A percentile compares a stretch with the other conserved stretches of the same genome.
These are phyloP conservation scores for Lithocarpus polystachyus DNA, from an alignment of 306 rosid species.

Conservation along the genomic window DNA sequence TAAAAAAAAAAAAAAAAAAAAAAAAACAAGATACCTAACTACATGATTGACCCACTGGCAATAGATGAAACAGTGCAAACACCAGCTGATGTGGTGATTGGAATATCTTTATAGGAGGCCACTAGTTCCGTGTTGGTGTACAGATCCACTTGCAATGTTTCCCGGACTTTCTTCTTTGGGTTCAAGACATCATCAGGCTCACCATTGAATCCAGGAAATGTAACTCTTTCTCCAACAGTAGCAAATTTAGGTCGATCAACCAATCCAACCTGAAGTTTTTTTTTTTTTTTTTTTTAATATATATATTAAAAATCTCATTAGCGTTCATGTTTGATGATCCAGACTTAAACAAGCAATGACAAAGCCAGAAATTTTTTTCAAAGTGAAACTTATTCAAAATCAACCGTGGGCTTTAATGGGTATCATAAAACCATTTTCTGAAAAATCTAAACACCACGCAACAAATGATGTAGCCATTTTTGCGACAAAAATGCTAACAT, in stretches of 20 bases:
- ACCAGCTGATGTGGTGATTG: constrained; percentile 78
- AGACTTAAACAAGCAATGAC: not conserved
- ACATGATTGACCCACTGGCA: constrained; percentile 51
- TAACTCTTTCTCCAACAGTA: constrained; percentile 67
- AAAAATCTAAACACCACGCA: not conserved
- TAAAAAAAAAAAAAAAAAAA: too few relatives aligned
- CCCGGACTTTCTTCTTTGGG: constrained; percentile 95
- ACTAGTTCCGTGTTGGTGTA: constrained; percentile 43
- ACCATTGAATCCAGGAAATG: constrained; percentile 64
- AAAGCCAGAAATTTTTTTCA: not conserved
- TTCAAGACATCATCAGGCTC: constrained; percentile 64
- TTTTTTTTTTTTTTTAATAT: too few relatives aligned
- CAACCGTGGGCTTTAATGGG: not conserved
- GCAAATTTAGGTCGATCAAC: constrained; percentile 82
- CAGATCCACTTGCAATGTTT: constrained; percentile 83
- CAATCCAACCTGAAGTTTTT: constrained; percentile 55
- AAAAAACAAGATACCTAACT: too few relatives aligned
- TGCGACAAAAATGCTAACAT: not conserved
- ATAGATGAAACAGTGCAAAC: constrained; percentile 76
- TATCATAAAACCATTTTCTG: not conserved
- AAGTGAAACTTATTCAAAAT: not conserved
- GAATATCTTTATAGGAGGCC: too few relatives aligned
- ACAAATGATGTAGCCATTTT: not conserved
- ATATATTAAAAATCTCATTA: not conserved
- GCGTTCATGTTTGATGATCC: not conserved